Evolutionary conservation across 2,329 filamentous ascomycete species (phyloP).

Genomic region (Chaetomium sp.): DNA sequence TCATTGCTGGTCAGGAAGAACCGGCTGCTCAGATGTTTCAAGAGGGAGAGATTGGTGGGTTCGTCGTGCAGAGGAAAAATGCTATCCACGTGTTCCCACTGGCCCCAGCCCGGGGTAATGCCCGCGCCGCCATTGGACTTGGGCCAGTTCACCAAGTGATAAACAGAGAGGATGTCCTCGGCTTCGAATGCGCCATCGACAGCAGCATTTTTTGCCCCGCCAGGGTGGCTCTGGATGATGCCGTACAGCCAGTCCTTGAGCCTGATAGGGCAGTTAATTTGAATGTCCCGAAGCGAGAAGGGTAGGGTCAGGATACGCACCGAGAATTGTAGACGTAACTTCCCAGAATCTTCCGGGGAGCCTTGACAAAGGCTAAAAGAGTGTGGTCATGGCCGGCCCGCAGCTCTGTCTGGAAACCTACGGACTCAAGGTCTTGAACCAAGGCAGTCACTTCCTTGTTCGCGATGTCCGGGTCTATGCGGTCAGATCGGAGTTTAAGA

Average conservation of each 20-base stretch:
- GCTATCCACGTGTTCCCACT: background rate
- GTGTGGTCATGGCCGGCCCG: background rate
- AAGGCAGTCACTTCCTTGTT: background rate
- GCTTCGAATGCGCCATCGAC: constrained; percentile 5
- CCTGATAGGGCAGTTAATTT: background rate
- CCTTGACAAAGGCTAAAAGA: background rate
- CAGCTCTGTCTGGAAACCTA: background rate
- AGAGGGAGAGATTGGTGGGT: background rate
- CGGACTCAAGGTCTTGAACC: background rate
- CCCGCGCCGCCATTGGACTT: background rate
- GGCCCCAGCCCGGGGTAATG: background rate
- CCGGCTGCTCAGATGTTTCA: background rate
- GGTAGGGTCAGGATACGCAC: background rate
- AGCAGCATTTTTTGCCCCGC: background rate
- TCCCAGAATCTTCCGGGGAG: background rate
- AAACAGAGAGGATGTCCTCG: background rate
- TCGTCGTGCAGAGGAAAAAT: background rate
- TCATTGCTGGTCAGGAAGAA: background rate
- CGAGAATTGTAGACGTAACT: constrained; percentile 2
- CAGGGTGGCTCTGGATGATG: background rate
- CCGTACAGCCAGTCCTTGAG: constrained; percentile 5
- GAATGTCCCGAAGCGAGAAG: background rate
- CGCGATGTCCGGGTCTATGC: background rate
- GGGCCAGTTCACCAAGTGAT: background rate
- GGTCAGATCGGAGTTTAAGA: background rate